Conservation (phyloP, 768 basidiomycete genomes). For the Boletus barrowsii region DNA sequence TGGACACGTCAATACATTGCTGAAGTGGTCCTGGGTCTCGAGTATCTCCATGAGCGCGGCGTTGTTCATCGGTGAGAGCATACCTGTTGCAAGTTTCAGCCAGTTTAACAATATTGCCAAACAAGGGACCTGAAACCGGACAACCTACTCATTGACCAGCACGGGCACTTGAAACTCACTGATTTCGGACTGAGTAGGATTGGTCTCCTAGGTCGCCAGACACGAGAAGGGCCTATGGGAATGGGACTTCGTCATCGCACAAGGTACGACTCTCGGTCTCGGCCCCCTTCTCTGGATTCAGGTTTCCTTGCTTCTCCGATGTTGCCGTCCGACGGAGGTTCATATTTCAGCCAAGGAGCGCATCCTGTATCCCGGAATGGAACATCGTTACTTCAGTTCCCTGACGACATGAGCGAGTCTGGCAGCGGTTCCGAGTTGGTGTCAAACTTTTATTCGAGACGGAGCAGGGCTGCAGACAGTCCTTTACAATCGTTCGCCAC, state of each 20-base stretch:
- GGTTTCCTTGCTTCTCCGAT: constrained; percentile 77
- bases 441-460: constrained; percentile 51
- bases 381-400: constrained; percentile 63
- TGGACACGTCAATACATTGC: constrained; percentile 97
- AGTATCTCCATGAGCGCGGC: constrained; percentile 93
- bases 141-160: constrained; percentile 93
- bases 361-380: constrained; percentile 55
- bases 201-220: constrained; percentile 96
- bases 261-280: constrained; percentile 63
- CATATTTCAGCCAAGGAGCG: constrained; percentile 76
- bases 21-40: constrained; percentile 91
- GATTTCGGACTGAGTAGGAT: constrained; percentile 97
- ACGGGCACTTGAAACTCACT: constrained; percentile 96
- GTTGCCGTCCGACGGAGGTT: constrained; percentile 65
- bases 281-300: constrained; percentile 80
- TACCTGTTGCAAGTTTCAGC: not conserved
- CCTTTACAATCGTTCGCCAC: constrained; percentile 85
- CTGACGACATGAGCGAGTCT: constrained; percentile 84
- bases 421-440: constrained; percentile 78
- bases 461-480: constrained; percentile 61
- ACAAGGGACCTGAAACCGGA: constrained; percentile 94
- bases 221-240: constrained; percentile 54
- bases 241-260: constrained; percentile 52
- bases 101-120: constrained; percentile 3
- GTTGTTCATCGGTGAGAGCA: constrained; percentile 88